phyloP scores from a whole-genome alignment of 371 early-diverging fungal genomes.

The Mucor sp. region DNA sequence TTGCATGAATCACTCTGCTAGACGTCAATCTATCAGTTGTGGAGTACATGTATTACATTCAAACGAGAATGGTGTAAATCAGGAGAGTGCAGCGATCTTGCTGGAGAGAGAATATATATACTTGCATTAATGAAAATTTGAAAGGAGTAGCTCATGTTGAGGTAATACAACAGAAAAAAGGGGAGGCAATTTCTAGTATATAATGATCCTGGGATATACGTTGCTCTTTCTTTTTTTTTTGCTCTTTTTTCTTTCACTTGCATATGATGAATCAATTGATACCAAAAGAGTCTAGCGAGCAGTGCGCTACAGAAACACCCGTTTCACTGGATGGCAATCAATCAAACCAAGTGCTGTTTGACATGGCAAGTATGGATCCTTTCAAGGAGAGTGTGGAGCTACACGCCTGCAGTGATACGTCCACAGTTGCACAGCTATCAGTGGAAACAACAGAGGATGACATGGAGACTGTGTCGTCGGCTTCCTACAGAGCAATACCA shows the following conservation, averaged over 20 bases:
- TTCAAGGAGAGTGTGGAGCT: neutral
- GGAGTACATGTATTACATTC: neutral
- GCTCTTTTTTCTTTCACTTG: neutral
- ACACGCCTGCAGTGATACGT: neutral
- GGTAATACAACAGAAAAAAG: neutral
- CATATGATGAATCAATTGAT: neutral
- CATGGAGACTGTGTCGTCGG: conserved; percentile 1
- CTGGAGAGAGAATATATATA: neutral
- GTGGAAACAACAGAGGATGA: neutral
- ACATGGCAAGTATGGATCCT: neutral
- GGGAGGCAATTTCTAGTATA: neutral
- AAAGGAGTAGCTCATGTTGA: neutral
- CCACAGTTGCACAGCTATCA: neutral
- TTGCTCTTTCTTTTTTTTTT: neutral
- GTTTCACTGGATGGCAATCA: neutral
- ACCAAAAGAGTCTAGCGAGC: neutral
- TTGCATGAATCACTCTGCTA: neutral
- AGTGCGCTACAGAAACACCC: neutral
- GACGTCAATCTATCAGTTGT: neutral
- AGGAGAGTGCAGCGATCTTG: neutral
- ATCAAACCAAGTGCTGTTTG: neutral
- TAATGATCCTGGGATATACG: neutral
- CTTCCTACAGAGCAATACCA: neutral
- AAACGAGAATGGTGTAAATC: neutral
- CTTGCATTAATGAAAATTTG: neutral